Conservation (phyloP, 2,329 filamentous ascomycete genomes). For the Scolecobasidium constrictum region DNA sequence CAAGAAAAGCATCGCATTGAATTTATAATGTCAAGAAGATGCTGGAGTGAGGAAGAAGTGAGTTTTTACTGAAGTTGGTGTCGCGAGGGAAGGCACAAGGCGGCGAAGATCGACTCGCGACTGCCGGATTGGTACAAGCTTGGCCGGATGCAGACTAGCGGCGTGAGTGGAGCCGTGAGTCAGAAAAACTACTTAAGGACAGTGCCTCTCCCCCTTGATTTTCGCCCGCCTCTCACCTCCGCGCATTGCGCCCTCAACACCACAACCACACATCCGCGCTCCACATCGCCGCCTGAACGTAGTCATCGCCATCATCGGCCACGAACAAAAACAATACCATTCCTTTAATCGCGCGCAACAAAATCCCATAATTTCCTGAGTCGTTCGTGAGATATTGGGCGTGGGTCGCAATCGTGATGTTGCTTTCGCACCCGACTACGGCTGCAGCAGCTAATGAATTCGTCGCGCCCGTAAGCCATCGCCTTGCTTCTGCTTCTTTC, state of each 20-base stretch:
- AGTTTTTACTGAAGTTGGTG: too few relatives aligned
- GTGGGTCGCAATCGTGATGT: slow-evolving; percentile 30
- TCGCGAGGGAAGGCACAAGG: too few relatives aligned
- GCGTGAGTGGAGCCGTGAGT: not conserved
- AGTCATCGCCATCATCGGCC: slow-evolving; percentile 2
- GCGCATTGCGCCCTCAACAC: slow-evolving; percentile 3
- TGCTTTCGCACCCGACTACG: slow-evolving; percentile 84
- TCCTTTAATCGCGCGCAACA: slow-evolving; percentile 1
- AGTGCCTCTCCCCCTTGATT: not conserved
- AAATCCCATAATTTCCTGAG: not conserved
- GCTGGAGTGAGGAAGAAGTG: too few relatives aligned
- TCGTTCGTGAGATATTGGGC: slow-evolving; percentile 1
- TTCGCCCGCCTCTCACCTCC: not conserved
- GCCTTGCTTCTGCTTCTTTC: slow-evolving; percentile 1
- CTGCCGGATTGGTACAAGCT: too few relatives aligned
- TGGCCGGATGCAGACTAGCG: not conserved
- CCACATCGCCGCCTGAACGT: not conserved
- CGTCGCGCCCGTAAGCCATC: slow-evolving; percentile 9
- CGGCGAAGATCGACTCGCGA: too few relatives aligned
- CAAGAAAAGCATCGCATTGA: too few relatives aligned
- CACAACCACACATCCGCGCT: not conserved
- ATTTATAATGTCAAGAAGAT: too few relatives aligned
- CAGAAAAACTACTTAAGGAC: not conserved
- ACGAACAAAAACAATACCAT: slow-evolving; percentile 3
- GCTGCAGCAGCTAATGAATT: slow-evolving; percentile 87